Conservation (phyloP, 805 yeast genomes). For the Scheffersomyces coipomensis region DNA sequence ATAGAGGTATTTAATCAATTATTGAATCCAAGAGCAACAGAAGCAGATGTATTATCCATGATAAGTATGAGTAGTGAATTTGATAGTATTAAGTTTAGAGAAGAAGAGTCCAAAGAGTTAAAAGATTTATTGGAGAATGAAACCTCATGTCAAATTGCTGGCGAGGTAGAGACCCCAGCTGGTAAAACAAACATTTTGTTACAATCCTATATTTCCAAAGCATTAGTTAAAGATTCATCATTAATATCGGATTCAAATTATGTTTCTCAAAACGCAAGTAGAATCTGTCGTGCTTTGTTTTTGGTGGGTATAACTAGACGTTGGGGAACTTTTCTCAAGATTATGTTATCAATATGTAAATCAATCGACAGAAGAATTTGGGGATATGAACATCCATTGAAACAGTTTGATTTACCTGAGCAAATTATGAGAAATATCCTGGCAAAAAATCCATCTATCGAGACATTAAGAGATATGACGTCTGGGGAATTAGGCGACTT, state of each 20-base stretch:
- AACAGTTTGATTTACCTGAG: conserved; percentile 80
- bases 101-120: conserved; percentile 81
- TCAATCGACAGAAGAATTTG: conserved; percentile 82
- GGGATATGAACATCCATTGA: conserved; percentile 87
- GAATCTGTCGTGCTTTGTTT: conserved; percentile 90
- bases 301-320: conserved; percentile 82
- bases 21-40: conserved; percentile 82
- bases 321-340: conserved; percentile 82
- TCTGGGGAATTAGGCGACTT: conserved; percentile 82
- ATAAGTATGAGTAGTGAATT: conserved; percentile 92
- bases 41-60: conserved; percentile 87
- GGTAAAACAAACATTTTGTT: conserved; percentile 85
- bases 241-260: conserved; percentile 83
- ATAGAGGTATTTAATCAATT: conserved; percentile 86
- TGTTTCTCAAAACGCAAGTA: conserved; percentile 92
- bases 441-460: conserved; percentile 66
- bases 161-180: conserved; percentile 69
- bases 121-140: conserved; percentile 55
- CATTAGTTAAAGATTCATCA: conserved; percentile 73
- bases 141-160: conserved; percentile 80
- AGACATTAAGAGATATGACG: conserved; percentile 68
- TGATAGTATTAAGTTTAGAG: conserved; percentile 83
- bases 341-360: conserved; percentile 78
- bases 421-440: conserved; percentile 62
- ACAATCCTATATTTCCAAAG: conserved; percentile 84